Base-by-base conservation (phyloP, 768 basidiomycete species). In the Amanita subjunquillea region DNA sequence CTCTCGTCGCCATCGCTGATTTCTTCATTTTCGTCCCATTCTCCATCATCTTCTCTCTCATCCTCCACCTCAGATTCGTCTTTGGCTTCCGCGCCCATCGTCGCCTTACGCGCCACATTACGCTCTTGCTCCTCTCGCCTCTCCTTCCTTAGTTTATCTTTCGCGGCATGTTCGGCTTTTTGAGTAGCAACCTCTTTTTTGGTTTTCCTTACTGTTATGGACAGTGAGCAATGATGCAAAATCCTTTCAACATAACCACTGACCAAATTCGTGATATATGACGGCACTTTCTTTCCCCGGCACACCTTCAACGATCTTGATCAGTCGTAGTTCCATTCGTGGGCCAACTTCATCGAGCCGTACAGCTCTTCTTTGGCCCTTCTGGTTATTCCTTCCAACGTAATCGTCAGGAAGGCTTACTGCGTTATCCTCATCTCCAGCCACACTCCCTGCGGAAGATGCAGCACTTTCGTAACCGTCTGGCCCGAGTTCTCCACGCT, bases 201-300 rank as follows among this genome's bases (percentile, higher is more conserved):
- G 36, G 87, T 77, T 68, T 94, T 98, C 73, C 91, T 89, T 48
- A 97, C 95, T 96, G 63, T n/a, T 43, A 22, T 56, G 32, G 46
- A 7, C 17, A 13, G 45, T 53, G 10, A 53, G 45, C 38, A 13
- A 34, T 3, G 9, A 41, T 3, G 17, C 13, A 17, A 41, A 17
- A 30, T 2, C 29, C 13, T 13, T 47, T 29, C n/a, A 12, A 48
- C 20, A 57, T 39, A 40, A 34, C 3, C 12, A 74, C 88, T 59
- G 60, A 92, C 95, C 87, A 60, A 96, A 88, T 69, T 90, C 85
- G 64, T 99, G 96, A 72, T 87, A 96, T 38, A 99, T 85, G 1
- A 97, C 91, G 57, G 78, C 81, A 5, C 96, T 91, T 66, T 95
- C 91, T 60, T 85, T 94, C 12, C 94, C 96, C 4, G 94, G 93